These are phyloP conservation scores for Aspergillus tubingensis DNA, from an alignment of 2,329 filamentous ascomycete genomes.

Conservation along the genomic window DNA sequence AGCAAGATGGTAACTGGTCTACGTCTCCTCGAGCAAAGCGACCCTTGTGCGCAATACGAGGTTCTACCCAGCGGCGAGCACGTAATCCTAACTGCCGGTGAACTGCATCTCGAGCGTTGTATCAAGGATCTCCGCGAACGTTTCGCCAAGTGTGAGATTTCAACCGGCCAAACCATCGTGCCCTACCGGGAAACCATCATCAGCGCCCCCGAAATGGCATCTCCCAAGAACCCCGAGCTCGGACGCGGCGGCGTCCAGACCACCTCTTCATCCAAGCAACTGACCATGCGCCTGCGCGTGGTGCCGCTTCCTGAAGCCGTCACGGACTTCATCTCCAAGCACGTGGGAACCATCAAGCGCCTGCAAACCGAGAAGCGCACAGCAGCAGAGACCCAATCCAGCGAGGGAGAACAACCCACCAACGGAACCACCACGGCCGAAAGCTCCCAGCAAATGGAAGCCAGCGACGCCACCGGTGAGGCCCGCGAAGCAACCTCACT, in stretches of 20 bases:
- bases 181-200: slow-evolving; percentile 94
- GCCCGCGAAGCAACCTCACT: slow-evolving; percentile 63
- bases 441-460: slow-evolving; percentile 40
- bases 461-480: slow-evolving; percentile 55
- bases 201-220: slow-evolving; percentile 84
- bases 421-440: slow-evolving; percentile 41
- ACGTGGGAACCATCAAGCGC: slow-evolving; percentile 74
- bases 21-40: slow-evolving; percentile 84
- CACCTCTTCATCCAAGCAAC: slow-evolving; percentile 80
- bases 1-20: slow-evolving; percentile 93
- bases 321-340: slow-evolving; percentile 82
- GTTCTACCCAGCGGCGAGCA: slow-evolving; percentile 92
- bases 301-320: slow-evolving; percentile 75
- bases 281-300: slow-evolving; percentile 74
- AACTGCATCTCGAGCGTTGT: slow-evolving; percentile 90
- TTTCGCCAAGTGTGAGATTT: slow-evolving; percentile 92
- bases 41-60: slow-evolving; percentile 94
- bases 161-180: slow-evolving; percentile 90
- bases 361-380: slow-evolving; percentile 72
- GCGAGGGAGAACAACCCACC: slow-evolving; percentile 31
- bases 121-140: slow-evolving; percentile 89
- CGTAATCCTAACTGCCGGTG: slow-evolving; percentile 89
- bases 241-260: slow-evolving; percentile 78
- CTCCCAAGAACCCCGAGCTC: slow-evolving; percentile 79
- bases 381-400: slow-evolving; percentile 44